Evolutionary conservation across 257 asterid species (phyloP), one percentile per base, ranked within the genome.

Genomic region (Mitragyna speciosa): DNA sequence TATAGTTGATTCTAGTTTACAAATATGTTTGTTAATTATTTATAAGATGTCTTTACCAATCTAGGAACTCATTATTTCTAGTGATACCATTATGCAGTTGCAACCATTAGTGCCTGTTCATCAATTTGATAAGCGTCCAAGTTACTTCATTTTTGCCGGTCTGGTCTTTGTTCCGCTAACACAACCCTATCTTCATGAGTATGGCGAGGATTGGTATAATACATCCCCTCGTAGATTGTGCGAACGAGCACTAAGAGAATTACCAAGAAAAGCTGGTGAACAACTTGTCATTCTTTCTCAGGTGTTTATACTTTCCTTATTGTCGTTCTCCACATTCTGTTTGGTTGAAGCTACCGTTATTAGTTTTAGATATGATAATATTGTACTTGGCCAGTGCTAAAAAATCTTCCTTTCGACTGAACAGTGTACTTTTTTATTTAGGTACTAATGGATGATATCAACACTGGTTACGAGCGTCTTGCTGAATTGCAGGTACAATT

Each of bases 151-250:
- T 82, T 95, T 93, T 82, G 99, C 99, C 69, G 99, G 99, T 76
- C 90, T 95, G 30, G 91, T 95, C 72, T 95, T 95, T 75, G 71
- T 93, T 77, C 99, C 99, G 51, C 80, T 95, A 82, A 92, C 98
- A 39, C 99, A 95, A 81, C 98, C 99, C 22, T 95, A 87, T 86
- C 97, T 95, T 84, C 98, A 93, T 3, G 99, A 95, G 87, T 95
- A 95, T 77, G 99, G 99, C 72, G 99, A 93, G 80, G 99, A 95
- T 82, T 95, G 99, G 99, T 95, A 95, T 83, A 95, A 93, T 78
- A 68, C 97, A 73, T 95, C 97, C 49, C 99, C 99, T 49, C 97
- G 99, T 73, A 89, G 99, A 70, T 88, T 95, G 88, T 95, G 99
- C 81, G 99, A 95, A 83, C 82, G 91, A 83, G 99, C 99, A 76